These are phyloP conservation scores for Cyathus striatus DNA, from an alignment of 768 basidiomycete genomes.

Conservation along the genomic window DNA sequence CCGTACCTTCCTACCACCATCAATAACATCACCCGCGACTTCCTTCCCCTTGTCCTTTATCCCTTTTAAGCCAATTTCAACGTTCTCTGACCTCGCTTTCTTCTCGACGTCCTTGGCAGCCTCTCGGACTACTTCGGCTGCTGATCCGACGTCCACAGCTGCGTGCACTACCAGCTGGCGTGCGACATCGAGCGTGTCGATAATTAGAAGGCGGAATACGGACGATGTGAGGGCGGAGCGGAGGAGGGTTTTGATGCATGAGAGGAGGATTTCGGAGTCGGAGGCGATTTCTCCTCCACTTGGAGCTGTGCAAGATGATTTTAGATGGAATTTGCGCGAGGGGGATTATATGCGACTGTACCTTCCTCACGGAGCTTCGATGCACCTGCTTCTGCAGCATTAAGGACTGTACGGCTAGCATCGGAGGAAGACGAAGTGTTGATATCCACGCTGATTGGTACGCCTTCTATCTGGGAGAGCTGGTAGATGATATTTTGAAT, in stretches of 20 bases:
- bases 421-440: conserved; percentile 11
- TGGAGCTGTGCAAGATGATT: conserved; percentile 12
- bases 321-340: neutral
- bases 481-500: conserved; percentile 32
- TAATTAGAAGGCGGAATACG: conserved; percentile 26
- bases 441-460: conserved; percentile 10
- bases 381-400: conserved; percentile 7
- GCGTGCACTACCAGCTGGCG: conserved; percentile 24
- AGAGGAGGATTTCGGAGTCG: conserved; percentile 20
- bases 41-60: conserved; percentile 15
- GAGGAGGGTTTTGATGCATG: conserved; percentile 21
- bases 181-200: conserved; percentile 23
- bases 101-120: conserved; percentile 17
- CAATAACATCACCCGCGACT: conserved; percentile 8
- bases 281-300: conserved; percentile 16
- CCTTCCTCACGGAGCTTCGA: conserved; percentile 9
- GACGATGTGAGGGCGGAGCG: conserved; percentile 25
- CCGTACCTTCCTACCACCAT: conserved; percentile 5
- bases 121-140: conserved; percentile 12
- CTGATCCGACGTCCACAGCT: conserved; percentile 26
- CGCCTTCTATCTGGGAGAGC: conserved; percentile 12
- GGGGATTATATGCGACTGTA: conserved; percentile 2
- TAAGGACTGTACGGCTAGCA: conserved; percentile 9
- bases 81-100: conserved; percentile 12
- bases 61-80: conserved; percentile 8